These are phyloP conservation scores for Mortierella sp. DNA, from an alignment of 371 early-diverging fungal genomes.

Conservation along the genomic window DNA sequence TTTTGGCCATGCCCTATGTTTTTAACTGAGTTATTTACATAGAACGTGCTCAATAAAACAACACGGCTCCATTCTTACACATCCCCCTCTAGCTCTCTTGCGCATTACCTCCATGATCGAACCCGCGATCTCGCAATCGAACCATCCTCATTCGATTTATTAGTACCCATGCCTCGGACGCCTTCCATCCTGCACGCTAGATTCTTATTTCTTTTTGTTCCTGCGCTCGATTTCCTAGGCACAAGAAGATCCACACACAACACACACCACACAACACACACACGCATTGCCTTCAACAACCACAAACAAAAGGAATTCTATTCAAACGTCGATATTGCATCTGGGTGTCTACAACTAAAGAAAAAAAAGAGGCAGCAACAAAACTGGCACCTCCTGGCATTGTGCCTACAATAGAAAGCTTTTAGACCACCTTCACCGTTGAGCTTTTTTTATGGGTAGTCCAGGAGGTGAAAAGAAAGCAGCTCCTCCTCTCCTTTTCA, in stretches of 20 bases:
- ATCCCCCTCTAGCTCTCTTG: not conserved
- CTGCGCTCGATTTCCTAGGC: not conserved
- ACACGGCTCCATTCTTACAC: not conserved
- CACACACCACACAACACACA: not conserved
- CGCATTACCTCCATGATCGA: not conserved
- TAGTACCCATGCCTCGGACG: not conserved
- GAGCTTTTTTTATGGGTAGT: not conserved
- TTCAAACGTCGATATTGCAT: not conserved
- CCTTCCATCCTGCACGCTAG: not conserved
- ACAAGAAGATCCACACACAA: not conserved
- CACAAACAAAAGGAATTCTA: too few relatives aligned
- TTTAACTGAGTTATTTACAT: not conserved
- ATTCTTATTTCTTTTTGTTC: not conserved
- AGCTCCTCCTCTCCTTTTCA: not conserved
- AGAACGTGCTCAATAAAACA: not conserved
- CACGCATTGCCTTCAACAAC: not conserved
- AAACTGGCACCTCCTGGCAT: not conserved
- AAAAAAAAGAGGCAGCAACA: not conserved
- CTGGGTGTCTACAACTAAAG: not conserved
- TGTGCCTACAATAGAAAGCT: not conserved
- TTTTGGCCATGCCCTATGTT: not conserved
- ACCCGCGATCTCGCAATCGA: not conserved
- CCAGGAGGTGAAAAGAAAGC: slow-evolving; percentile 2
- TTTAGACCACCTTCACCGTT: not conserved
- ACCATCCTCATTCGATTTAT: not conserved